Evolutionary conservation across 2,329 filamentous ascomycete genomes (phyloP), one percentile per base, ranked within the genome.

Genomic region (Diaporthe amygdali): DNA sequence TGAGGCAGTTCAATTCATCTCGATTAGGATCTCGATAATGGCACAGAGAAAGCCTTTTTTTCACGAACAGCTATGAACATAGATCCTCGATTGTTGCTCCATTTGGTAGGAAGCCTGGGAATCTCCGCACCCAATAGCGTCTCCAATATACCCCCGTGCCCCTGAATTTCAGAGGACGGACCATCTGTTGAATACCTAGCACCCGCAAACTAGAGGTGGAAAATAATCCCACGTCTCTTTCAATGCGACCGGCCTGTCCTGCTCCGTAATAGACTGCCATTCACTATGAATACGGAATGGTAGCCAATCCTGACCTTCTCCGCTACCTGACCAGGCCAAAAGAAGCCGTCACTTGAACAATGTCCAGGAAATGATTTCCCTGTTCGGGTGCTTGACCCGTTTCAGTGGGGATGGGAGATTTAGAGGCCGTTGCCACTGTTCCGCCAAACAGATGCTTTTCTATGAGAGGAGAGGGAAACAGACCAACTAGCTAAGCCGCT

Each of bases 91-190:
- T 2, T 59, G 55, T 30, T 30, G n/a, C 7, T 25, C 41, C 20
- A 47, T 34, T 47, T 34, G 27, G 56, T n/a, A 34, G 27, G 47
- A 17, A 63, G 10, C 37, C 37, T 10, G 39, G 44, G 12, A 46
- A 63, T 63, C 56, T 63, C 56, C 56, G 39, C 56, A 47, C 56
- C 39, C 37, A 46, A 61, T 61, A 63, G 17, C 27, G 22, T 32
- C 17, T 14, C 39, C 30, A 3, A n/a, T 63, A 63, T 47, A 63
- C 17, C 56, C 56, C 46, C 39, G 25, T 25, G 20, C 17, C 30
- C 27, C 56, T 25, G 27, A 12, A 63, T 41, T 20, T 32, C 15
- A 63, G 2, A 20, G 39, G 56, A 15, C 39, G 34, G 39, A 8
- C 39, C 22, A 15, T 20, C 39, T 41, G 39, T 46, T 46, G 17